These are phyloP conservation scores for Angomonas ambiguus DNA, from an alignment of 208 protist genomes.

Conservation along the genomic window DNA sequence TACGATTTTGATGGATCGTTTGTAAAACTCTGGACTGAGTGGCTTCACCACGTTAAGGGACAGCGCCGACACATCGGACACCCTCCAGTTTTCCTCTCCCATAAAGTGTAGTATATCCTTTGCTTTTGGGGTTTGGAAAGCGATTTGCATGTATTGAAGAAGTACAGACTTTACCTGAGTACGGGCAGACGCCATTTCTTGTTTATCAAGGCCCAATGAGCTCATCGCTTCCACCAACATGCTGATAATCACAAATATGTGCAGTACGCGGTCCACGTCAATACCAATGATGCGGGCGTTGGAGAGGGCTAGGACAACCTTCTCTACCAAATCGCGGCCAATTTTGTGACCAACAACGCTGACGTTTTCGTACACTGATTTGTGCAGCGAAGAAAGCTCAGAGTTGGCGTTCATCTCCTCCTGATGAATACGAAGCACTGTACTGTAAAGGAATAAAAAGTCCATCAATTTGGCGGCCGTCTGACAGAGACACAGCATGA, in stretches of 20 bases:
- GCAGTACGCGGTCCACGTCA: constrained; percentile 67
- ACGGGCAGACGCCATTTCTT: constrained; percentile 35
- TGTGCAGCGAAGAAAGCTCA: constrained; percentile 24
- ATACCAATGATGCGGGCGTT: constrained; percentile 32
- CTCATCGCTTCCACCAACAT: constrained; percentile 60
- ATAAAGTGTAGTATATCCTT: constrained; percentile 61
- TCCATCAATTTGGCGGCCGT: constrained; percentile 72
- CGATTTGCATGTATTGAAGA: constrained; percentile 36
- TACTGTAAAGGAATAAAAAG: constrained; percentile 68
- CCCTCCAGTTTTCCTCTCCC: constrained; percentile 56
- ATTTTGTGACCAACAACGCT: constrained; percentile 48
- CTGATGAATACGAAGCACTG: constrained; percentile 48
- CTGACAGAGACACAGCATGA: constrained; percentile 66
- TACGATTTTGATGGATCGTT: constrained; percentile 42
- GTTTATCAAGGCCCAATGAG: constrained; percentile 43
- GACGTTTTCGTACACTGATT: constrained; percentile 32
- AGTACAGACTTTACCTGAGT: constrained; percentile 46
- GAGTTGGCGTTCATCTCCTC: constrained; percentile 23
- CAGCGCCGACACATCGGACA: constrained; percentile 40
- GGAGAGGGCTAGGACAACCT: constrained; percentile 50
- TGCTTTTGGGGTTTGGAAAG: constrained; percentile 57
- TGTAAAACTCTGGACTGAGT: constrained; percentile 45
- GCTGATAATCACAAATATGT: constrained; percentile 72
- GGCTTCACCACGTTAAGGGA: constrained; percentile 63
- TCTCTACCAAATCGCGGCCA: constrained; percentile 67